These are phyloP conservation scores for Didymella keratinophila DNA, from an alignment of 2,329 filamentous ascomycete genomes.

Conservation along the genomic window DNA sequence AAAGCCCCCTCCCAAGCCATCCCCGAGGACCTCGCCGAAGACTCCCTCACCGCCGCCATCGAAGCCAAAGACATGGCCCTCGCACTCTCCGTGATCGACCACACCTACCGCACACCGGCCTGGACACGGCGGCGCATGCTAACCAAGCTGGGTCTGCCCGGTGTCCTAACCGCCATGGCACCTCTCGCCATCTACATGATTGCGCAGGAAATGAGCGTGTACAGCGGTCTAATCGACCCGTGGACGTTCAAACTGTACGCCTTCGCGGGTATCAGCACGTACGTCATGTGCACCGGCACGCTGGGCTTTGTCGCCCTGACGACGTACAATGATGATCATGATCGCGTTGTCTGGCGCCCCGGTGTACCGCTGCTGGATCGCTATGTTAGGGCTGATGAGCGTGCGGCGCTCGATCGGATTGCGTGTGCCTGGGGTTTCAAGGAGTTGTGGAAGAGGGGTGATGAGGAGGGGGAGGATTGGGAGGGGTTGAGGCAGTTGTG, in stretches of 20 bases:
- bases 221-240: conserved; percentile 80
- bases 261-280: conserved; percentile 82
- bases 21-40: conserved; percentile 71
- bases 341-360: conserved; percentile 86
- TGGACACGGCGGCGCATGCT: conserved; percentile 73
- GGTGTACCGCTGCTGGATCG: conserved; percentile 81
- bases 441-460: conserved; percentile 78
- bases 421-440: conserved; percentile 92
- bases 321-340: conserved; percentile 94
- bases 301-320: conserved; percentile 85
- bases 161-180: conserved; percentile 62
- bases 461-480: conserved; percentile 93
- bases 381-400: conserved; percentile 90
- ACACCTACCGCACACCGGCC: conserved; percentile 71
- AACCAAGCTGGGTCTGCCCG: conserved; percentile 68
- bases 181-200: conserved; percentile 75
- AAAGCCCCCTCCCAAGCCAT: conserved; percentile 75
- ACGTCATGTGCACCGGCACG: conserved; percentile 79
- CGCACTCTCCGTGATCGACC: conserved; percentile 77
- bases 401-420: conserved; percentile 84
- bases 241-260: conserved; percentile 77
- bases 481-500: conserved; percentile 84
- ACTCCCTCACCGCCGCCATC: conserved; percentile 81
- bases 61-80: conserved; percentile 78
- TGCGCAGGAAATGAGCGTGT: conserved; percentile 70